Base-by-base conservation (phyloP, 345 rosid genomes). In the Gossypium mustelinum region DNA sequence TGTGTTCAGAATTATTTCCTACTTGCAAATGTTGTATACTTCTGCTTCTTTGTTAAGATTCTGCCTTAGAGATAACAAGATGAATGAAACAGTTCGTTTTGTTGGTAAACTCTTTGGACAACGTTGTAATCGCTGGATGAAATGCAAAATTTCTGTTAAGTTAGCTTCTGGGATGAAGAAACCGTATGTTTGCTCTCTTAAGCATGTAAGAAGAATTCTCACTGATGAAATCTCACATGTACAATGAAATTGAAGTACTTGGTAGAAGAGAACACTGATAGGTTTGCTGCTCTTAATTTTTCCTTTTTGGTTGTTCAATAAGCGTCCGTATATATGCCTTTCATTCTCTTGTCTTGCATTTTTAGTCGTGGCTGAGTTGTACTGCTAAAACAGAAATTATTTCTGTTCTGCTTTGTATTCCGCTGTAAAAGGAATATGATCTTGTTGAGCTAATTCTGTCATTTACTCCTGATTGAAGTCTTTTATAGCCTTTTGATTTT, bases 1-100 rank as follows among this genome's bases (percentile, higher is more conserved):
- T 71, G 71, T 68, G 68, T 72, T 63, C 7, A 2, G 45, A 27
- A 4, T 82, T 70, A 64, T 73, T 22, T 56, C 63, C 58, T 65
- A 52, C 54, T 65, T 77, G 67, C 62, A 39, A 16, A 14, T 51
- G 47, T 47, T 76, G 60, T 74, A 64, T 77, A n/a, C 56, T 72
- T 47, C 63, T 71, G 22, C 63, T 39, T 68, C 69, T 80, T 68
- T 63, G 47, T 66, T 70, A 51, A 43, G 56, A 68, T 67, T 64
- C 41, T 39, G 14, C 34, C 66, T 59, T 74, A 22, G 64, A 41
- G 54, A n/a, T 56, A 4, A 17, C 0, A 50, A 18, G 58, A 34
- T 56, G 52, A 57, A 55, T n/a, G 44, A 3, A 20, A 34, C 9
- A 22, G 24, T 5, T 54, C 62, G 0, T 52, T 55, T 20, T 69